These are phyloP conservation scores for Hypoxylon sp. DNA, from an alignment of 2,329 filamentous ascomycete species.

Conservation along the genomic window DNA sequence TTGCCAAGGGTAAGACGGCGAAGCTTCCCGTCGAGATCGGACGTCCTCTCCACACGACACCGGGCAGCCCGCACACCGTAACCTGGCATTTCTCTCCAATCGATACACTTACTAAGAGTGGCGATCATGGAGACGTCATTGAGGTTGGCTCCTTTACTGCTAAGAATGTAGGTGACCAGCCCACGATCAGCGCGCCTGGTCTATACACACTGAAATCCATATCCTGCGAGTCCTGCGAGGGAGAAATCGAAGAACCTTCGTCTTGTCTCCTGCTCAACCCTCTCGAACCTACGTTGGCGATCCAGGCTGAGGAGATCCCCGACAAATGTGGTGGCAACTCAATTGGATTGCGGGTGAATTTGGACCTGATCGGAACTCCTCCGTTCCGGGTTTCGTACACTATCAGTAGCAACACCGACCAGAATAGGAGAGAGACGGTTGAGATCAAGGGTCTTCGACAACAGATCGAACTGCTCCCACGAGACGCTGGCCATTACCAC, in stretches of 20 bases:
- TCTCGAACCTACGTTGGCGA: slow-evolving; percentile 79
- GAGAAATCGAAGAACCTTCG: slow-evolving; percentile 90
- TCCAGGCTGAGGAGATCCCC: slow-evolving; percentile 82
- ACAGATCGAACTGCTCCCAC: slow-evolving; percentile 85
- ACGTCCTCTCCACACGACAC: slow-evolving; percentile 65
- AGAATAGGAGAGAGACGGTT: slow-evolving; percentile 62
- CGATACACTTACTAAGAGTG: slow-evolving; percentile 71
- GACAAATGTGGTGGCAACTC: slow-evolving; percentile 96
- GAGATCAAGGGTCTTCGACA: slow-evolving; percentile 76
- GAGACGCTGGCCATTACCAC: slow-evolving; percentile 81
- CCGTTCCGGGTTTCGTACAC: slow-evolving; percentile 87
- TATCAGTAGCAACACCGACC: slow-evolving; percentile 68
- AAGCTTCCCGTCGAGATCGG: slow-evolving; percentile 77
- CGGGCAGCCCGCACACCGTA: slow-evolving; percentile 73
- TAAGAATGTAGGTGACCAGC: slow-evolving; percentile 68
- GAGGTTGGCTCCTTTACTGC: slow-evolving; percentile 66
- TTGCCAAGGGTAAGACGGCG: slow-evolving; percentile 75
- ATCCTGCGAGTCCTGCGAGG: slow-evolving; percentile 80
- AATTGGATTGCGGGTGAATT: slow-evolving; percentile 85
- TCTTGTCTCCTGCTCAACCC: slow-evolving; percentile 94
- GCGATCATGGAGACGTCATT: slow-evolving; percentile 71
- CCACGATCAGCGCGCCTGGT: slow-evolving; percentile 77
- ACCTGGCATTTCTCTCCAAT: slow-evolving; percentile 85
- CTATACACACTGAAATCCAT: slow-evolving; percentile 87
- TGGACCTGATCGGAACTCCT: slow-evolving; percentile 91